Conservation (phyloP, 2,329 filamentous ascomycete species). For the Talaromyces piceae region DNA sequence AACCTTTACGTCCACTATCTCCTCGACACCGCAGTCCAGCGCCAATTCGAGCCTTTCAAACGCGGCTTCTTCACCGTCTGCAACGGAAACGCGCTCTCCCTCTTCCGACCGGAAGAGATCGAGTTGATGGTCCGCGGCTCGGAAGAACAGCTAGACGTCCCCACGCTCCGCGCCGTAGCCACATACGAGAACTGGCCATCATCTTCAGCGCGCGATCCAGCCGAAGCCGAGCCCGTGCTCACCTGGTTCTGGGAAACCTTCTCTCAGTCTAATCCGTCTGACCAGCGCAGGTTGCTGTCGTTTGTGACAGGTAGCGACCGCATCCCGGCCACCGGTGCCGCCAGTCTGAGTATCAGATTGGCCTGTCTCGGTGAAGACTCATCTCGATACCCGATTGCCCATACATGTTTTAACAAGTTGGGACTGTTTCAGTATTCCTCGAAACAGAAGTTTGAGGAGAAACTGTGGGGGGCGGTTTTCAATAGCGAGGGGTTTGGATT, state of each 20-base stretch:
- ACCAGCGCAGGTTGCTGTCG: slow-evolving; percentile 70
- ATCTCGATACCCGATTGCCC: slow-evolving; percentile 70
- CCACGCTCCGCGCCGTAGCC: slow-evolving; percentile 66
- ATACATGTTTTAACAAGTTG: slow-evolving; percentile 86
- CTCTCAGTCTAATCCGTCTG: slow-evolving; percentile 52
- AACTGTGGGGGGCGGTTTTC: slow-evolving; percentile 77
- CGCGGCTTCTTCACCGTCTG: slow-evolving; percentile 90
- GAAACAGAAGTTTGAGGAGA: slow-evolving; percentile 58
- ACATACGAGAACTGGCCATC: slow-evolving; percentile 71
- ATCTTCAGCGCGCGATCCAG: slow-evolving; percentile 24
- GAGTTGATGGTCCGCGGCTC: slow-evolving; percentile 80
- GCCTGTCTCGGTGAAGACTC: slow-evolving; percentile 68
- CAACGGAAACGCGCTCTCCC: slow-evolving; percentile 74
- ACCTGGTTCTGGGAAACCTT: slow-evolving; percentile 88
- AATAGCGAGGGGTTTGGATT: slow-evolving; percentile 90
- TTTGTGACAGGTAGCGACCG: slow-evolving; percentile 90
- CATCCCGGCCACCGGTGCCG: slow-evolving; percentile 79
- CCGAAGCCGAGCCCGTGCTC: slow-evolving; percentile 58
- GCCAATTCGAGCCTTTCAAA: slow-evolving; percentile 91
- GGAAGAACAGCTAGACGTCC: slow-evolving; percentile 73
- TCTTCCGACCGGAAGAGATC: slow-evolving; percentile 87
- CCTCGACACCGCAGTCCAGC: slow-evolving; percentile 66
- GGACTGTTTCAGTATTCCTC: slow-evolving; percentile 66
- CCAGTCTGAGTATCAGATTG: slow-evolving; percentile 69
- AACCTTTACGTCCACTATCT: slow-evolving; percentile 74